These are phyloP conservation scores for Phytophthora aleatoria DNA, from an alignment of 352 stramenopile species.

Conservation along the genomic window DNA sequence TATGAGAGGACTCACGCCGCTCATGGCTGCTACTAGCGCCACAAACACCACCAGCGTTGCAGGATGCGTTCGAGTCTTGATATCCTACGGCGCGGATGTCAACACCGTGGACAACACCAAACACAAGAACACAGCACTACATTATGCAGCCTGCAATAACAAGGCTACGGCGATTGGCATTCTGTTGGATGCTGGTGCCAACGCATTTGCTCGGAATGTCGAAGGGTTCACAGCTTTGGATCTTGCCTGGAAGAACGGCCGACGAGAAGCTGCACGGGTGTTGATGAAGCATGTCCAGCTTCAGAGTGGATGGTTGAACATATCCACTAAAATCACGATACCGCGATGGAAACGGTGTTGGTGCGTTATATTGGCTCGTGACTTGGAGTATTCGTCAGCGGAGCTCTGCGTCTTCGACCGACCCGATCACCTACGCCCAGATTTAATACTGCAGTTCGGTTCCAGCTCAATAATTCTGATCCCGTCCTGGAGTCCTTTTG, in stretches of 20 bases:
- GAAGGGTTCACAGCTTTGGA: slow-evolving; percentile 57
- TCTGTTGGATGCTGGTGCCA: slow-evolving; percentile 50
- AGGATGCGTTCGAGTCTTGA: slow-evolving; percentile 46
- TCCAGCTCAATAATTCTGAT: slow-evolving; percentile 7
- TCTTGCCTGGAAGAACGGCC: slow-evolving; percentile 37
- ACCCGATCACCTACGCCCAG: slow-evolving; percentile 20
- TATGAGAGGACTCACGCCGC: slow-evolving; percentile 49
- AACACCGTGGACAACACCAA: slow-evolving; percentile 32
- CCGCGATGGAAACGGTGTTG: slow-evolving; percentile 56
- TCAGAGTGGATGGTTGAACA: slow-evolving; percentile 53
- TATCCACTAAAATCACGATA: slow-evolving; percentile 28
- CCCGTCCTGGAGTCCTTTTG: slow-evolving; percentile 10
- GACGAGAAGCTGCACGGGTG: slow-evolving; percentile 14
- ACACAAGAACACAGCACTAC: slow-evolving; percentile 54
- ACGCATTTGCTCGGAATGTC: slow-evolving; percentile 47
- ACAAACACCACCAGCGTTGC: slow-evolving; percentile 44
- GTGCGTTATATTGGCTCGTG: slow-evolving; percentile 49
- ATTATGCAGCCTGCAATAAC: slow-evolving; percentile 61
- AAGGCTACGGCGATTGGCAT: slow-evolving; percentile 47
- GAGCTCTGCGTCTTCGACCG: slow-evolving; percentile 53
- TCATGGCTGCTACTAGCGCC: slow-evolving; percentile 57
- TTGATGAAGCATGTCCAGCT: slow-evolving; percentile 43
- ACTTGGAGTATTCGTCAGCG: slow-evolving; percentile 31
- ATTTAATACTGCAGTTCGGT: slow-evolving; percentile 14
- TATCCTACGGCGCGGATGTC: slow-evolving; percentile 60